Evolutionary conservation across 306 rosid genomes (phyloP), one percentile per base, ranked within the genome.

Genomic region (Luffa aegyptiaca): DNA sequence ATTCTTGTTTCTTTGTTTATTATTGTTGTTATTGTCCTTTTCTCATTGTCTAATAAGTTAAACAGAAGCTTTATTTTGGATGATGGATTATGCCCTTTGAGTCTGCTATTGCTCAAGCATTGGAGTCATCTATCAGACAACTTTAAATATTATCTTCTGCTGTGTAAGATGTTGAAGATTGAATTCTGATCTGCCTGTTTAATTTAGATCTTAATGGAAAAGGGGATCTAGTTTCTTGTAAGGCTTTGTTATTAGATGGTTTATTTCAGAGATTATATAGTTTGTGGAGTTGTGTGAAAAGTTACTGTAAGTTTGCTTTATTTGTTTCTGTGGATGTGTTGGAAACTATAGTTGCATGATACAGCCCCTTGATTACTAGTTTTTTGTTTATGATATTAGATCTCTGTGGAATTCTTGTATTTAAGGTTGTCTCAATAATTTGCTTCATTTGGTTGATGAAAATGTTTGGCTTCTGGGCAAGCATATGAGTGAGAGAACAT

Each of bases 51-150:
- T 46, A 46, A 65, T 72, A 48, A 72, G 42, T 72, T 14, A 6
- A 72, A 21, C 20, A 46, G 41, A 3, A 72, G 26, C 20, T 46
- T 72, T 69, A 44, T 10, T 69, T 12, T 44, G 77, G 58, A 72
- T 73, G 80, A 72, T 74, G 71, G 58, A 83, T 68, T 72, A 14
- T n/a, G 51, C 11, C 77, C 44, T 51, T 48, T 74, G 78, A 51
- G 56, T 74, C 42, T 74, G 45, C 46, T 5, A 3, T 74, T 35
- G 61, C 75, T 2, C 68, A 66, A 35, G 63, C 81, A 42, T 65
- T 42, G 53, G 75, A 69, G 77, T 74, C 80, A 76, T 78, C 68
- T 85, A 64, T 57, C 6, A 44, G 52, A 49, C 16, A 45, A 71
- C 39, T 45, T 46, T 46, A 7, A 49, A 73, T 73, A 26, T 73